A percentile compares a stretch with the other conserved stretches of the same genome.
Evolutionary conservation across 1,139 yeast genomes (phyloP).

Genomic region (Eremothecium gossypii): DNA sequence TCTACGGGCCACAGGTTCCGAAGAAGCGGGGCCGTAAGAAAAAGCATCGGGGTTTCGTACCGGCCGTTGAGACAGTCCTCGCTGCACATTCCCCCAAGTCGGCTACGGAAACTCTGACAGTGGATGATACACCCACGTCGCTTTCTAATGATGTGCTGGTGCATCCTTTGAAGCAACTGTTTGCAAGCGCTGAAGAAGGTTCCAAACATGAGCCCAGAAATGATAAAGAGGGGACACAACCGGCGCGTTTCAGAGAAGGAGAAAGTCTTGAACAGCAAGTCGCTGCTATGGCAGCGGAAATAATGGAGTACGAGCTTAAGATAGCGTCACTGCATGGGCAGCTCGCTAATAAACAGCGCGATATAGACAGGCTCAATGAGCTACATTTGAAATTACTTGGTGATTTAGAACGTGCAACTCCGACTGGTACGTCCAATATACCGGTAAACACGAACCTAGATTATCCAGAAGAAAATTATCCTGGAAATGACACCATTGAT

Average conservation of each 20-base stretch:
- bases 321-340: conserved; percentile 17
- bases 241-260: too few species aligned
- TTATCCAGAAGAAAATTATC: background rate
- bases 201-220: background rate
- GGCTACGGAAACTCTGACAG: background rate
- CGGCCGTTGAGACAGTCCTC: background rate
- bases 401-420: background rate
- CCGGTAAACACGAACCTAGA: background rate
- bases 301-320: conserved; percentile 14
- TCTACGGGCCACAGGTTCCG: conserved; percentile 2
- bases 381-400: conserved; percentile 3
- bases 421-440: too few species aligned
- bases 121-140: background rate
- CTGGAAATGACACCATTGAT: background rate
- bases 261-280: background rate
- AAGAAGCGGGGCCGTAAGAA: background rate
- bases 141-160: conserved; percentile 6
- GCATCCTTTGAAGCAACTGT: conserved; percentile 5
- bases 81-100: background rate
- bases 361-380: conserved; percentile 4
- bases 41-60: background rate
- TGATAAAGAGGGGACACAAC: background rate
- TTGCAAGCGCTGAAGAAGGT: conserved; percentile 8
- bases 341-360: conserved; percentile 4
- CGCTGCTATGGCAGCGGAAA: conserved; percentile 11